Evolutionary conservation across 202 grass and related monocot genomes (phyloP), one percentile per base, ranked within the genome.

Genomic region (Setaria italica): DNA sequence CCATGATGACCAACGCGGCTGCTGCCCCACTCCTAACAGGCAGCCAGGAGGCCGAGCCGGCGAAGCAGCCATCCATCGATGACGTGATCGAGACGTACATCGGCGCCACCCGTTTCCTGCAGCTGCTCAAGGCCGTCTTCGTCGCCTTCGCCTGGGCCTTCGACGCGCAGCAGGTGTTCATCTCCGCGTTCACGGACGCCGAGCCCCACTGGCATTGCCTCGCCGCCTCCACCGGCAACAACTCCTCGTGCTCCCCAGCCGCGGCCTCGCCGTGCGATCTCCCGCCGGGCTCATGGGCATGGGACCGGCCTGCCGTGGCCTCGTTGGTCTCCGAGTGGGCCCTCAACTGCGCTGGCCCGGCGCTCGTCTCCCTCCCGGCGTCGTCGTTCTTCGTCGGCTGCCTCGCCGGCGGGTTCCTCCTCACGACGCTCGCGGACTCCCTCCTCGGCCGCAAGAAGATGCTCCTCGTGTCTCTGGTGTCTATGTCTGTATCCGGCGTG

Each of bases 151-250:
- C 78, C 1, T 91, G 94, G 91, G 56, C 72, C 42, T 93, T 95
- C 69, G 94, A 95, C 67, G 81, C 87, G 7, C 94, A 93, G 76
- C 94, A 93, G 84, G 92, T 86, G n/a, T 93, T 96, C 91, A 90
- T 96, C 91, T 89, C 83, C 25, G 89, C 93, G 35, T 96, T 93
- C 87, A 91, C 91, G 3, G 94, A 96, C 50, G 89, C 90, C 29
- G 78, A 95, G 34, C 91, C 91, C 3, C 11, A 30, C 2, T 95
- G 94, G 94, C 90, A 87, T 78, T 95, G 89, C 72, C 58, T 60
- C 11, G 76, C 66, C 48, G 9, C 63, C 43, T 7, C 78, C 13
- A 33, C 14, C 5, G 20, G 12, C 6, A 2, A 5, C 16, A 41
- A 67, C 35, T 41, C 65, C 6, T 84, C 88, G 30, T 87, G 80